Percentiles rank a stretch among this genome's conserved stretches.
Conservation (phyloP, 108 stramenopile species). For the Nitzschia sp. region DNA sequence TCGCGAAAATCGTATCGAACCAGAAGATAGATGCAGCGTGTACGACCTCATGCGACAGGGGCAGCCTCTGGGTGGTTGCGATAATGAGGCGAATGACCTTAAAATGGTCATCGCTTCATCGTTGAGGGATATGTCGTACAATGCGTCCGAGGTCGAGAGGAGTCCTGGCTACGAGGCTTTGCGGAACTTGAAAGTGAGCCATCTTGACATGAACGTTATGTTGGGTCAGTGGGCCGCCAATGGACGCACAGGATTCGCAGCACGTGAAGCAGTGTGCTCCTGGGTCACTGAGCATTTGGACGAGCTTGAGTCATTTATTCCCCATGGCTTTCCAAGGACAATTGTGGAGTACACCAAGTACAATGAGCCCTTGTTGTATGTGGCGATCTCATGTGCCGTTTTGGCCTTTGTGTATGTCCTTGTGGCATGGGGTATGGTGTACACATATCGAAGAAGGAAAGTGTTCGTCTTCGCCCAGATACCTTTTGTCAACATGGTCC, state of each 20-base stretch:
- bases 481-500: slow-evolving; percentile 26
- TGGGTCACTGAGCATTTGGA: slow-evolving; percentile 36
- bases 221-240: not conserved
- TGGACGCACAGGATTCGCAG: not conserved
- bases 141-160: not conserved
- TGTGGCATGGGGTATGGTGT: not conserved
- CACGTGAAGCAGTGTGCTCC: slow-evolving; percentile 37
- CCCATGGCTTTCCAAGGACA: slow-evolving; percentile 24
- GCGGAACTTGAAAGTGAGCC: slow-evolving; percentile 2
- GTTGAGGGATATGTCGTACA: not conserved
- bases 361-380: not conserved
- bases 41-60: slow-evolving; percentile 13
- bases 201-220: slow-evolving; percentile 15
- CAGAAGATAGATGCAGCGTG: slow-evolving; percentile 16
- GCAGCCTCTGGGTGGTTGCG: slow-evolving; percentile 26
- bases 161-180: slow-evolving; percentile 29
- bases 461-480: slow-evolving; percentile 34
- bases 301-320: slow-evolving; percentile 20
- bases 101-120: slow-evolving; percentile 13
- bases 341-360: not conserved
- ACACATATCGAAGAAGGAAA: not conserved
- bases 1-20: slow-evolving; percentile 5
- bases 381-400: not conserved
- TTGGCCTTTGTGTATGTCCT: slow-evolving; percentile 3
- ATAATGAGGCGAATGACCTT: slow-evolving; percentile 9